phyloP scores from a whole-genome alignment of 352 stramenopile genomes.

The Phytopythium chamaehyphon region DNA sequence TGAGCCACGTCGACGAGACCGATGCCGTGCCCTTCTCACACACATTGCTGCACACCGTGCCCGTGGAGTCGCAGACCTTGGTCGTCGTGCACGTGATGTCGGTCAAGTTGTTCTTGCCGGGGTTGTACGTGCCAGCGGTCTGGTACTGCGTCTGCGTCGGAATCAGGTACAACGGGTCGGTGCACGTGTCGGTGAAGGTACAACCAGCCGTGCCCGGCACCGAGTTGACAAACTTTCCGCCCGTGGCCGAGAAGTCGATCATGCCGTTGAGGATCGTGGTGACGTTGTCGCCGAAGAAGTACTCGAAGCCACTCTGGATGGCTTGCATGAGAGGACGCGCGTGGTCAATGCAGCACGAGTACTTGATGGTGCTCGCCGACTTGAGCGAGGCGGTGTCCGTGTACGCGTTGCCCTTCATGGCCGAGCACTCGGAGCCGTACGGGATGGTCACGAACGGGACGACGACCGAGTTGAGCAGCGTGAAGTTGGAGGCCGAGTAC shows the following conservation, averaged over 20 bases:
- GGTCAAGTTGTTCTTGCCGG: conserved; percentile 29
- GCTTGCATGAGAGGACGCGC: conserved; percentile 40
- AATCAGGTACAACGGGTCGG: conserved; percentile 27
- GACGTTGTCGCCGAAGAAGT: conserved; percentile 30
- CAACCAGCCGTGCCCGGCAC: conserved; percentile 26
- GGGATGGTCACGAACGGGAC: conserved; percentile 43
- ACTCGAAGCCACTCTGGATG: conserved; percentile 28
- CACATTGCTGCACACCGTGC: conserved; percentile 36
- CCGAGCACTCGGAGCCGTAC: conserved; percentile 28
- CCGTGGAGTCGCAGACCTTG: conserved; percentile 32
- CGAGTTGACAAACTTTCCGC: conserved; percentile 34
- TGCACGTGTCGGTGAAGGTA: conserved; percentile 31
- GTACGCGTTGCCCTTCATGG: conserved; percentile 30
- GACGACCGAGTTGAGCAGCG: conserved; percentile 36
- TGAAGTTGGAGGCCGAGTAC: conserved; percentile 31
- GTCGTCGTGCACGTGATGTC: conserved; percentile 28
- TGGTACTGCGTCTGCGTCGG: conserved; percentile 17
- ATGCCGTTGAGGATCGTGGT: conserved; percentile 44
- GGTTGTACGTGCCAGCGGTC: conserved; percentile 31
- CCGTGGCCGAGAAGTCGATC: conserved; percentile 27
- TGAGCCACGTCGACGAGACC: conserved; percentile 28
- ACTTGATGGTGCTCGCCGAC: conserved; percentile 31
- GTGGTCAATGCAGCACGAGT: conserved; percentile 38
- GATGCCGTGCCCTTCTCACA: conserved; percentile 34
- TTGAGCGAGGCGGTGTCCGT: conserved; percentile 32